A percentile compares a stretch with the other conserved stretches of the same genome.
Evolutionary conservation across 2,329 filamentous ascomycete species (phyloP).

Genomic region (Microcyclospora tardicrescens): DNA sequence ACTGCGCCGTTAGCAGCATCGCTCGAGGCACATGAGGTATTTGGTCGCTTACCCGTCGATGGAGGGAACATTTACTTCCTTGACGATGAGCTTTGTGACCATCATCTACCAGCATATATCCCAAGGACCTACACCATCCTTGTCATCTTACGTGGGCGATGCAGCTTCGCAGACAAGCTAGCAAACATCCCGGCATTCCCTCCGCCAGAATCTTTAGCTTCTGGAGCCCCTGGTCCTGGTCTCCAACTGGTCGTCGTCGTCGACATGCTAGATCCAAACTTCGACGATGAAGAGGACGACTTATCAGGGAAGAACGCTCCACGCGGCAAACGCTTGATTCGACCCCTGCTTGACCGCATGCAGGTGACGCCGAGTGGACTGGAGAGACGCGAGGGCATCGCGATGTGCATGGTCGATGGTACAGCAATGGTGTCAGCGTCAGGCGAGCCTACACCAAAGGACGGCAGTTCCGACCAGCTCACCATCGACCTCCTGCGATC

Average conservation of each 20-base stretch:
- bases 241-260: constrained; percentile 76
- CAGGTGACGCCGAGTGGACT: constrained; percentile 62
- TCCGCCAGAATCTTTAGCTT: constrained; percentile 24
- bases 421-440: constrained; percentile 28
- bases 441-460: background rate
- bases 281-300: constrained; percentile 23
- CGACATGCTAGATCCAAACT: constrained; percentile 39
- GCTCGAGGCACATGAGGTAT: constrained; percentile 22
- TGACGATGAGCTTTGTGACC: constrained; percentile 53
- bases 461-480: constrained; percentile 19
- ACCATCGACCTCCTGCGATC: constrained; percentile 50
- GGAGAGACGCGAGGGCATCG: constrained; percentile 56
- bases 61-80: constrained; percentile 46
- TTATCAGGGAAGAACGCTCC: background rate
- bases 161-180: constrained; percentile 73
- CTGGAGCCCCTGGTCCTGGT: constrained; percentile 21
- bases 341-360: constrained; percentile 61
- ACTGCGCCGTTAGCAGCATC: constrained; percentile 52
- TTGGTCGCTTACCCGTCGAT: constrained; percentile 29
- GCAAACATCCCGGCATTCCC: constrained; percentile 69
- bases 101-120: constrained; percentile 38
- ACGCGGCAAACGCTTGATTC: constrained; percentile 27
- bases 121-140: constrained; percentile 57
- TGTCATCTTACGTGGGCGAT: constrained; percentile 68
- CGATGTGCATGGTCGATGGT: constrained; percentile 72